These are phyloP conservation scores for Termitomyces sp. DNA, from an alignment of 768 basidiomycete species.

Conservation along the genomic window DNA sequence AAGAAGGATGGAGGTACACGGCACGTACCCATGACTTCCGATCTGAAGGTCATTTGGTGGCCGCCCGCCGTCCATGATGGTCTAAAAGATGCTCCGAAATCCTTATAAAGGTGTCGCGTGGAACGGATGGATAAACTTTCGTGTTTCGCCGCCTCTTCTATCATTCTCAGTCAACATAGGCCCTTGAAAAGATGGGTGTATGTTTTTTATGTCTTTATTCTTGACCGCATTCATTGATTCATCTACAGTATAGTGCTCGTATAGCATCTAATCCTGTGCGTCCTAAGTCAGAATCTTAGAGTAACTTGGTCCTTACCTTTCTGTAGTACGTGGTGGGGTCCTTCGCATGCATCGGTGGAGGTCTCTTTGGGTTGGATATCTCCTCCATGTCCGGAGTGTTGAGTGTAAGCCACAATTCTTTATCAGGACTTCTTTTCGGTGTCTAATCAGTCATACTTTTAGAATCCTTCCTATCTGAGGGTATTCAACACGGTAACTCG, in stretches of 20 bases:
- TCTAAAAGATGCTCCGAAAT: background rate
- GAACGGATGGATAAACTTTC: background rate
- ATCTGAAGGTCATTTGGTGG: background rate
- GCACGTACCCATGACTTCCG: background rate
- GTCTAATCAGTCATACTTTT: background rate
- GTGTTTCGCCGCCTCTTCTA: background rate
- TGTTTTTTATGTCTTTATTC: background rate
- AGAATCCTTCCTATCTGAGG: conserved; percentile 34
- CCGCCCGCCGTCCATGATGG: background rate
- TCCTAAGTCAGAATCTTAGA: background rate
- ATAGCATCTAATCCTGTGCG: conserved; percentile 56
- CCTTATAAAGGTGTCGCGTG: background rate
- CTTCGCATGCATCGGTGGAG: conserved; percentile 79
- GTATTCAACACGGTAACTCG: conserved; percentile 27
- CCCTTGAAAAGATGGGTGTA: conserved; percentile 13
- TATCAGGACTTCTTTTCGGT: background rate
- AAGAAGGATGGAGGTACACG: background rate
- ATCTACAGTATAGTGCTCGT: conserved; percentile 41
- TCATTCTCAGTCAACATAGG: background rate
- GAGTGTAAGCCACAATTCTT: conserved; percentile 29
- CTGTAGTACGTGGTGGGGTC: conserved; percentile 68
- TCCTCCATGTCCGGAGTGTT: conserved; percentile 79
- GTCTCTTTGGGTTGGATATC: conserved; percentile 77
- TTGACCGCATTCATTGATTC: background rate
- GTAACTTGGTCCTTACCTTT: background rate